phyloP scores from a whole-genome alignment of 1,139 yeast genomes.

The Suhomyces wounanorum region DNA sequence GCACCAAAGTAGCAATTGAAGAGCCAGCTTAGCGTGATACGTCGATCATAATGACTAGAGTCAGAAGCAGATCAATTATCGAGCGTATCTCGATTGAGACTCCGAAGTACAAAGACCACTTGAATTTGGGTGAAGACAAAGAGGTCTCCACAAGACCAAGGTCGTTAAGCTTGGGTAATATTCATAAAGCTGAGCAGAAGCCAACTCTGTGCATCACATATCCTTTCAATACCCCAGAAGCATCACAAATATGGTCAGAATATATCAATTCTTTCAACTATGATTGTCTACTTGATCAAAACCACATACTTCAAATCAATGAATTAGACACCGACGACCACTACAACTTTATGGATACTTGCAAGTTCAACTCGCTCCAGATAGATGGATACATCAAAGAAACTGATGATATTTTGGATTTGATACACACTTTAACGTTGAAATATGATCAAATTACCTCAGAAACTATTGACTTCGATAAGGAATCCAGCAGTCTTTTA shows the following conservation, averaged over 20 bases:
- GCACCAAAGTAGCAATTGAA: not conserved
- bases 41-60: slow-evolving; percentile 20
- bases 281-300: slow-evolving; percentile 36
- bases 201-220: not conserved
- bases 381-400: slow-evolving; percentile 42
- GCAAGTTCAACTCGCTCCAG: slow-evolving; percentile 35
- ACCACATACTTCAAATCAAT: slow-evolving; percentile 35
- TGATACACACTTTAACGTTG: slow-evolving; percentile 44
- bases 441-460: slow-evolving; percentile 58
- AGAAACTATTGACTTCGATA: slow-evolving; percentile 67
- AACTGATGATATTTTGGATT: slow-evolving; percentile 41
- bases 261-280: slow-evolving; percentile 39
- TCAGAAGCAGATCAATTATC: slow-evolving; percentile 56
- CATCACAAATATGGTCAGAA: slow-evolving; percentile 31
- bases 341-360: slow-evolving; percentile 43
- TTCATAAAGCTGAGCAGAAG: not conserved
- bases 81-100: slow-evolving; percentile 43
- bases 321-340: slow-evolving; percentile 33
- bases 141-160: slow-evolving; percentile 13
- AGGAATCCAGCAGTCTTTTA: slow-evolving; percentile 55
- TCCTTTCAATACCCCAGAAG: slow-evolving; percentile 45
- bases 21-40: not conserved
- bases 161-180: slow-evolving; percentile 16
- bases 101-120: slow-evolving; percentile 27
- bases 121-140: slow-evolving; percentile 15